phyloP scores from a whole-genome alignment of 441 rosid species.

The Erodium moschatum region DNA sequence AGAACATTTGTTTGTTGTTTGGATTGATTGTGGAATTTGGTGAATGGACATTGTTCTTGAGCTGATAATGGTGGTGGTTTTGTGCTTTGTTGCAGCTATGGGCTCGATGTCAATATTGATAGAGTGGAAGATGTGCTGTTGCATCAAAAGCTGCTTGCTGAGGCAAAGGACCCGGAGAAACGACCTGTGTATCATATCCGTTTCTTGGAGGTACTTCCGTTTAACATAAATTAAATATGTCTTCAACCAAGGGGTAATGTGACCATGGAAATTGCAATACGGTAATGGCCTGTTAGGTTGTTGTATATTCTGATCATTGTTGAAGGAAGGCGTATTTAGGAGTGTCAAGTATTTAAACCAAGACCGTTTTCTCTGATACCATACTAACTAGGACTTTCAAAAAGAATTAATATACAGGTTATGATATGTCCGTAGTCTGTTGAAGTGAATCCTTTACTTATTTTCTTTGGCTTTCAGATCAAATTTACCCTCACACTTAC shows the following conservation, averaged over 20 bases:
- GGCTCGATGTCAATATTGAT: constrained; percentile 61
- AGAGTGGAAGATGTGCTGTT: constrained; percentile 55
- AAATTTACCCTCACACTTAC: not conserved
- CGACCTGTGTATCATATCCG: constrained; percentile 59
- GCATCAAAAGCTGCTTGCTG: constrained; percentile 46
- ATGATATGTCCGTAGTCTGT: too few relatives aligned
- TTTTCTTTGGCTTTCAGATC: not conserved
- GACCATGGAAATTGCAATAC: too few relatives aligned
- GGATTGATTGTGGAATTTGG: not conserved
- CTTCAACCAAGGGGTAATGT: too few relatives aligned
- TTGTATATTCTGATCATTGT: too few relatives aligned
- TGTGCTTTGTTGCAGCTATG: constrained; percentile 37
- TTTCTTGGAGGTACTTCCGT: constrained; percentile 43
- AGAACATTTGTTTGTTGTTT: not conserved
- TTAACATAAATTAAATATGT: too few relatives aligned
- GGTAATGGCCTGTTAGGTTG: too few relatives aligned
- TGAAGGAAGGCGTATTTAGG: too few relatives aligned
- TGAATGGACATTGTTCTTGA: not conserved
- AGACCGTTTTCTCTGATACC: too few relatives aligned
- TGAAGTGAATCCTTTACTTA: not conserved
- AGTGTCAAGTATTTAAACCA: too few relatives aligned
- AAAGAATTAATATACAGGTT: too few relatives aligned
- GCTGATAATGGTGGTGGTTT: constrained; percentile 2
- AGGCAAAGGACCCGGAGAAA: constrained; percentile 52
- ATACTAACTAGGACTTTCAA: too few relatives aligned